Conservation (phyloP, 2,329 filamentous ascomycete species). For the Apiospora arundinis region DNA sequence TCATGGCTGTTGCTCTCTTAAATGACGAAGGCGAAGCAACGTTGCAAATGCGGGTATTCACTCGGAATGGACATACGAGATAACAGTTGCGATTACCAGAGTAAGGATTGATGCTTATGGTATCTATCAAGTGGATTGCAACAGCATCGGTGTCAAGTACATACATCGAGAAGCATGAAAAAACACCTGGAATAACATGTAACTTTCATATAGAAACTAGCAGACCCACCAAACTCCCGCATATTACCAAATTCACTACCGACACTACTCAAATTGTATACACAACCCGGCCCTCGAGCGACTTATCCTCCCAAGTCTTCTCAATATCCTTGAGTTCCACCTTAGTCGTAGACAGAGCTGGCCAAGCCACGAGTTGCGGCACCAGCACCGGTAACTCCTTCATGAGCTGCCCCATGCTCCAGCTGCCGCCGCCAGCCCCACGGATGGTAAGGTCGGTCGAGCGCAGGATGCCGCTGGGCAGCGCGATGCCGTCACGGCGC, state of each 20-base stretch:
- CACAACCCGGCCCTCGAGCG: constrained; percentile 36
- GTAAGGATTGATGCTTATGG: not conserved
- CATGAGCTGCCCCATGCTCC: constrained; percentile 41
- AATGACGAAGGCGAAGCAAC: too few species aligned
- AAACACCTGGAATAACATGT: not conserved
- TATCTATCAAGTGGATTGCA: not conserved
- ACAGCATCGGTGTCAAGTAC: not conserved
- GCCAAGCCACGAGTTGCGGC: constrained; percentile 40
- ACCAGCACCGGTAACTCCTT: constrained; percentile 39
- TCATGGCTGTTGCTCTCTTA: too few species aligned
- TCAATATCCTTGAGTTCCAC: constrained; percentile 39
- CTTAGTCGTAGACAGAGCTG: constrained; percentile 31
- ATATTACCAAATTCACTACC: not conserved
- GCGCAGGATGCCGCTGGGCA: constrained; percentile 53
- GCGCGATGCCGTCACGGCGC: constrained; percentile 40
- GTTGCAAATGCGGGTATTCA: not conserved
- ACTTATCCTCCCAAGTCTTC: constrained; percentile 38
- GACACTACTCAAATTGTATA: constrained; percentile 30
- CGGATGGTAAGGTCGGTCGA: constrained; percentile 55
- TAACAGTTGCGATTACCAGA: not conserved
- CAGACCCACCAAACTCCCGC: not conserved
- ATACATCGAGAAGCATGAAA: not conserved
- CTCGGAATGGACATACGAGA: not conserved
- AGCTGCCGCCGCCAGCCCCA: constrained; percentile 53
- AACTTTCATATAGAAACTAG: not conserved